phyloP scores from a whole-genome alignment of 768 basidiomycete genomes.

The Postia placenta region DNA sequence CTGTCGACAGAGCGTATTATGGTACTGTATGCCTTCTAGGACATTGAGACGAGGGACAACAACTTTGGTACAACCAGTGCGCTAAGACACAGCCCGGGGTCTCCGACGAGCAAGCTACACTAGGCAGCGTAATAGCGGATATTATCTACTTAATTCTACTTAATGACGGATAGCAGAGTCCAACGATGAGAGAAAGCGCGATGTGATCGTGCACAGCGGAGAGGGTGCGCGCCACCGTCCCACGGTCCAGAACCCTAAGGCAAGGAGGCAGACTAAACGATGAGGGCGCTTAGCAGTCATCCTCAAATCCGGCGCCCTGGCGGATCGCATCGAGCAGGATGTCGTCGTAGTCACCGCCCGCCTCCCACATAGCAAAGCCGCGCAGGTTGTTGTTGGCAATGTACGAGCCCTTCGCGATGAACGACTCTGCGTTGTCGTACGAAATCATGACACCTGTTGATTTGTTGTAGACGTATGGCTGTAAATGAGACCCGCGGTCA shows the following conservation, averaged over 20 bases:
- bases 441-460: slow-evolving; percentile 51
- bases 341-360: slow-evolving; percentile 59
- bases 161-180: not conserved
- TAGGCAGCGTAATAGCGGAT: too few species aligned
- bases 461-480: slow-evolving; percentile 68
- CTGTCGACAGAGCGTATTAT: not conserved
- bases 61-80: not conserved
- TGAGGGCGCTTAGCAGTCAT: too few species aligned
- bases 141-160: too few species aligned
- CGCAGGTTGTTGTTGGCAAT: slow-evolving; percentile 46
- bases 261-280: too few species aligned
- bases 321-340: slow-evolving; percentile 55
- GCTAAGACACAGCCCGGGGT: not conserved
- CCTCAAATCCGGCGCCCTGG: slow-evolving; percentile 12
- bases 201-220: not conserved
- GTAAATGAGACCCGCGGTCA: slow-evolving; percentile 1
- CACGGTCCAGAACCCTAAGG: too few species aligned
- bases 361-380: slow-evolving; percentile 72
- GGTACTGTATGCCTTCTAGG: not conserved
- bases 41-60: not conserved
- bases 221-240: not conserved
- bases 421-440: slow-evolving; percentile 59
- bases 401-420: slow-evolving; percentile 53
- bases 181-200: not conserved
- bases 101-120: too few species aligned